These are phyloP conservation scores for Yarrowia sp. DNA, from an alignment of 805 yeast species.

Conservation along the genomic window DNA sequence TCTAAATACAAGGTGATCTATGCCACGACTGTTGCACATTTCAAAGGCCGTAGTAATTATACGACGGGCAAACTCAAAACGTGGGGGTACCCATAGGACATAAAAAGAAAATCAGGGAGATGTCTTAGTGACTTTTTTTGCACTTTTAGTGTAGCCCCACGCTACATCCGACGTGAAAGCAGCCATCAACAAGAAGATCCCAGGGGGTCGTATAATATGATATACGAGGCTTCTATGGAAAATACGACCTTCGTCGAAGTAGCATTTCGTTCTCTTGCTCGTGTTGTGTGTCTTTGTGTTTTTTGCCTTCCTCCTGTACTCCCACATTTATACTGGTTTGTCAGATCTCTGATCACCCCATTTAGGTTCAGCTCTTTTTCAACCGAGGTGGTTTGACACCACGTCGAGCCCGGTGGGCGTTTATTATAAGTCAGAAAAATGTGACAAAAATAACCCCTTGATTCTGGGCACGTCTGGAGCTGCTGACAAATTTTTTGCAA, in stretches of 20 bases:
- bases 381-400: constrained; percentile 8
- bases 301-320: not conserved
- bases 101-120: no score
- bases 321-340: not conserved
- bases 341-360: not conserved
- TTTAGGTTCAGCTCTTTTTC: not conserved
- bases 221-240: no score
- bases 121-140: no score
- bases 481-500: not conserved
- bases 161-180: no score
- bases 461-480: no score
- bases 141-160: no score
- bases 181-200: no score
- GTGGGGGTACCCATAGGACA: constrained; percentile 9
- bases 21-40: not conserved
- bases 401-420: not conserved
- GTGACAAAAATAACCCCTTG: not conserved
- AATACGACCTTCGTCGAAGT: no score
- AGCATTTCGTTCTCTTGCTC: no score
- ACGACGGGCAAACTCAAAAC: constrained; percentile 19
- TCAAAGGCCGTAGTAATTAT: constrained; percentile 4
- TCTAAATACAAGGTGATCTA: no score
- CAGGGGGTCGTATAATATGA: no score
- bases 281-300: not conserved
- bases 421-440: not conserved